Base-by-base conservation (phyloP, 768 basidiomycete species). In the Boletellus ananiceps region DNA sequence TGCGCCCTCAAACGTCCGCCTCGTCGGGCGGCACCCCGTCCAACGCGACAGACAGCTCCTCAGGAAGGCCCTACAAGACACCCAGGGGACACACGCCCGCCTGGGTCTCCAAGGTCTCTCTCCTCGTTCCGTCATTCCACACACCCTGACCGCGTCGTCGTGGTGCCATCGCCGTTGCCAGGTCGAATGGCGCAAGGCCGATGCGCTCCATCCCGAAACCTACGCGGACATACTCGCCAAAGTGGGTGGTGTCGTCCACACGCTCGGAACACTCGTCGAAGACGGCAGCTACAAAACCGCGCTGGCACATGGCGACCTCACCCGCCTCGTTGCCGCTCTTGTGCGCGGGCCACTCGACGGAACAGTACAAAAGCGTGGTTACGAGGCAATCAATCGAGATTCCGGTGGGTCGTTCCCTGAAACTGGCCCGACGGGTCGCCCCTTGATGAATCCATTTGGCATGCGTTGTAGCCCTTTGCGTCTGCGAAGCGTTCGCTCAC, bases 71-170 rank as follows among this genome's bases (percentile, higher is more conserved):
- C 5, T 96, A 87, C 67, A 76, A 69, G 52, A 93, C 92, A 11
- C 83, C 88, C n/a, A 93, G 87, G 61, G 93, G 93, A 5, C 93
- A 97, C 66, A 71, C 77, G 1, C 93, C 95, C 6, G 79, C 84
- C 5, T 99, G 95, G 96, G 79, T 80, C 13, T 69, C 78, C 51
- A 80, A 88, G 68, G 91, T 90, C 57, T 54, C 69, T 56, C 56
- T 48, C 37, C 18, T 44, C 2, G 37, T 34, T 11, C 37, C 51
- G 51, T 43, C 13, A 29, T 46, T 21, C 46, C 46, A 35, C 31
- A 59, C 45, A 19, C 34, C 32, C 18, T 31, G 19, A 25, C 52
- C 44, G 19, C 43, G 19, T 19, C 19, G 19, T 19, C 19, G 19
- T 19, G 19, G 19, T 19, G 19, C 19, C 19, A 19, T 19, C 19